phyloP scores from a whole-genome alignment of 129 eudicot species.

The Flaveria brownii region DNA sequence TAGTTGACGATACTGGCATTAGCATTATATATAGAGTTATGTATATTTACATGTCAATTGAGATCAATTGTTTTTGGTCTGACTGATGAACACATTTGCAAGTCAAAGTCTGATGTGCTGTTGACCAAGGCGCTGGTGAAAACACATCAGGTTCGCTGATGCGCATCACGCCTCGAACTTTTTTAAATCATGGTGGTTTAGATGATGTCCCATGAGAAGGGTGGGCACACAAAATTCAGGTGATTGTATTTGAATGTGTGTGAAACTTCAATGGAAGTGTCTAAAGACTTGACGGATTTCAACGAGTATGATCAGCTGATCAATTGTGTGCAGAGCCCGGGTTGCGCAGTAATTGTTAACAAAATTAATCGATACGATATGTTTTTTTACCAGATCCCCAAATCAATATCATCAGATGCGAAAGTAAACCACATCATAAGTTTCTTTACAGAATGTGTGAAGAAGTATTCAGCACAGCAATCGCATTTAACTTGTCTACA shows the following conservation, averaged over 20 bases:
- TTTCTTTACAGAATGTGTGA: too few species aligned
- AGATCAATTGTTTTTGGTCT: neutral
- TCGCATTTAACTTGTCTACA: too few species aligned
- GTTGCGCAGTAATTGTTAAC: too few species aligned
- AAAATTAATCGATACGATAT: neutral
- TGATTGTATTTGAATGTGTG: neutral
- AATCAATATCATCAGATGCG: neutral
- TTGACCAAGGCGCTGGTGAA: too few species aligned
- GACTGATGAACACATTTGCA: neutral
- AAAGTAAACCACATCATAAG: neutral
- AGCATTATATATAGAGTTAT: neutral
- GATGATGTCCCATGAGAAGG: neutral
- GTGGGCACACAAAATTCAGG: neutral
- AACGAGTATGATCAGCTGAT: too few species aligned
- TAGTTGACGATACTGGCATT: neutral
- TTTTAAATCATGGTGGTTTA: neutral
- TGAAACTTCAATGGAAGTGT: neutral
- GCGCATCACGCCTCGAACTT: too few species aligned
- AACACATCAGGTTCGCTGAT: too few species aligned
- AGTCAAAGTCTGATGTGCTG: neutral
- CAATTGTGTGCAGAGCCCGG: too few species aligned
- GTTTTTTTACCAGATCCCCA: neutral
- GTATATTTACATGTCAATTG: neutral
- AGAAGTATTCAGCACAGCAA: too few species aligned
- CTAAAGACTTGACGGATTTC: too few species aligned